These are phyloP conservation scores for Fusarium begoniae DNA, from an alignment of 2,329 filamentous ascomycete genomes.

Conservation along the genomic window DNA sequence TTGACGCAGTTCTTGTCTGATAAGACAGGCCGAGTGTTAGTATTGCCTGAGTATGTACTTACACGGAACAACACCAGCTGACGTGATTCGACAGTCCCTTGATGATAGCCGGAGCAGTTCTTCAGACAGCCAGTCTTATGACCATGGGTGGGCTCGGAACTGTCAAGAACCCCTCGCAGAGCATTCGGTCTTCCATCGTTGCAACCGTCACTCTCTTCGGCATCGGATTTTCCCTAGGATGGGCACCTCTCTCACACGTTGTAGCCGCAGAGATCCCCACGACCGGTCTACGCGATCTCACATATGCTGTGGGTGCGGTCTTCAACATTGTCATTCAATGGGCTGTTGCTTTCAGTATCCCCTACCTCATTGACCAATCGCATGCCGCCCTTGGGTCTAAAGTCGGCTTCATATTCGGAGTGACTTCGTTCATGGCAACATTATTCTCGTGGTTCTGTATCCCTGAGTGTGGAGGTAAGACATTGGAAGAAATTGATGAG, in stretches of 20 bases:
- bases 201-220: conserved; percentile 46
- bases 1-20: conserved; percentile 2
- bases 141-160: conserved; percentile 51
- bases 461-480: conserved; percentile 35
- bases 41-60: background rate
- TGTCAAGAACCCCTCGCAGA: conserved; percentile 10
- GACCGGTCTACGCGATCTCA: conserved; percentile 45
- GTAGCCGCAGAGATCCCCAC: conserved; percentile 48
- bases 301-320: conserved; percentile 42
- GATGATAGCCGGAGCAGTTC: conserved; percentile 39
- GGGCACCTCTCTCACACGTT: conserved; percentile 49
- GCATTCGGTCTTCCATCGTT: conserved; percentile 43
- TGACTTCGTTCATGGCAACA: conserved; percentile 12
- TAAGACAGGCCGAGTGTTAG: background rate
- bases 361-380: conserved; percentile 49
- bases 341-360: conserved; percentile 45
- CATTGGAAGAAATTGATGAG: conserved; percentile 39
- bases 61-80: background rate
- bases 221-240: conserved; percentile 46
- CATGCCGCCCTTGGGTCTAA: conserved; percentile 46
- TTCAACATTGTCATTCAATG: conserved; percentile 22
- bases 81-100: conserved; percentile 22
- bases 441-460: conserved; percentile 32
- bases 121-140: conserved; percentile 45
- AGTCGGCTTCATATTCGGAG: conserved; percentile 31